These are phyloP conservation scores for Phoma sp. DNA, from an alignment of 2,329 filamentous ascomycete genomes.

Conservation along the genomic window DNA sequence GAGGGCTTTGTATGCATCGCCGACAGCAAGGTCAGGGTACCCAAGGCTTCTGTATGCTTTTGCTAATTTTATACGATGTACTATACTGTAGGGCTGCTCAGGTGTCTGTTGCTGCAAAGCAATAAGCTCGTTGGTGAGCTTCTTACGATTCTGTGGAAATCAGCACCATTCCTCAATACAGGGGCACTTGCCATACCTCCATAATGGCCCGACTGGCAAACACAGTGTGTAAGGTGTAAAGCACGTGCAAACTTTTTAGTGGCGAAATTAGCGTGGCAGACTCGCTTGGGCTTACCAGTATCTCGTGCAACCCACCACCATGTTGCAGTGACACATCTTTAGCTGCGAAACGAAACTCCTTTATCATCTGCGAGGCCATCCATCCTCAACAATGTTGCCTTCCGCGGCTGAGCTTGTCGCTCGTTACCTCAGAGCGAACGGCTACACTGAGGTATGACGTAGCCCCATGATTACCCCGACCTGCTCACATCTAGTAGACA, in stretches of 20 bases:
- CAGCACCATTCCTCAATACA: neutral
- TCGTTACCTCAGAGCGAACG: constrained; percentile 49
- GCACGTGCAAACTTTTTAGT: constrained; percentile 20
- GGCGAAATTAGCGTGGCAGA: constrained; percentile 9
- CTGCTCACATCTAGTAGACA: constrained; percentile 51
- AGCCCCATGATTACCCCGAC: constrained; percentile 12
- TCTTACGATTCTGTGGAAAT: constrained; percentile 11
- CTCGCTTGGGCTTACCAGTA: constrained; percentile 8
- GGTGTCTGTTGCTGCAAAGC: constrained; percentile 32
- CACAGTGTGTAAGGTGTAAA: neutral
- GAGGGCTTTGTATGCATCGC: constrained; percentile 90
- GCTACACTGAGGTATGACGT: constrained; percentile 47
- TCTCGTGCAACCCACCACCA: constrained; percentile 3
- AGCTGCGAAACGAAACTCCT: neutral
- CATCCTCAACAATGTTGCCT: constrained; percentile 34
- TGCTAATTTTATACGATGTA: constrained; percentile 65
- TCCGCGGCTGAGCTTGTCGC: constrained; percentile 52
- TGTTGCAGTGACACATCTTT: constrained; percentile 3
- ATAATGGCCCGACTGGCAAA: neutral
- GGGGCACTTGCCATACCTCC: constrained; percentile 1
- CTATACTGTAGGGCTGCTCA: constrained; percentile 47
- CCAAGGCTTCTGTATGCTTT: constrained; percentile 73
- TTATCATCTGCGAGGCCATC: neutral
- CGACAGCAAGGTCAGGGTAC: constrained; percentile 87
- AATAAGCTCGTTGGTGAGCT: constrained; percentile 27